Evolutionary conservation across 768 basidiomycete genomes (phyloP).

Genomic region (Termitomyces sp.): DNA sequence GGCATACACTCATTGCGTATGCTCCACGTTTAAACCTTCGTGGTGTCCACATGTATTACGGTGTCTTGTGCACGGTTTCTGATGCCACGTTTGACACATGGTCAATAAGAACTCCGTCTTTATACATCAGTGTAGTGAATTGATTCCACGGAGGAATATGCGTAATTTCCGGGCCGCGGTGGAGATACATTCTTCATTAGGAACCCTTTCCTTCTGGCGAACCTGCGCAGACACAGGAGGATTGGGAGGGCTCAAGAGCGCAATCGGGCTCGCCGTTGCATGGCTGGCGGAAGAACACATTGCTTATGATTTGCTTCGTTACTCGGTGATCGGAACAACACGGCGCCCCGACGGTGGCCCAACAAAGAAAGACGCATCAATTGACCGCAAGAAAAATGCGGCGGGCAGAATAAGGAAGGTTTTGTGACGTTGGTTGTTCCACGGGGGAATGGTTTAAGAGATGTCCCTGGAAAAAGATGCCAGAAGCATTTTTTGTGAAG

Average conservation of each 20-base stretch:
- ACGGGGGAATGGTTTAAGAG: constrained; percentile 25
- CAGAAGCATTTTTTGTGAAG: constrained; percentile 21
- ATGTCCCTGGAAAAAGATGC: constrained; percentile 35
- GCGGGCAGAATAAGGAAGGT: constrained; percentile 1
- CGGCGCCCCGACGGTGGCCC: constrained; percentile 21
- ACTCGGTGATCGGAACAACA: constrained; percentile 31
- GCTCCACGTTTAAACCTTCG: constrained; percentile 20
- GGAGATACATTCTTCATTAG: constrained; percentile 17
- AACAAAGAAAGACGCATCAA: constrained; percentile 20
- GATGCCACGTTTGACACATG: constrained; percentile 30
- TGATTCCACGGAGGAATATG: constrained; percentile 31
- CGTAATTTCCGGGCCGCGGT: constrained; percentile 31
- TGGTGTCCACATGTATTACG: constrained; percentile 27
- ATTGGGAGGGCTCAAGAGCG: neutral
- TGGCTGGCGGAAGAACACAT: neutral
- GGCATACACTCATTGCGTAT: constrained; percentile 4
- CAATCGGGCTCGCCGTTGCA: neutral
- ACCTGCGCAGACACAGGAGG: constrained; percentile 8
- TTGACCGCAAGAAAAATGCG: constrained; percentile 5
- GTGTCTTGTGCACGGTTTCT: constrained; percentile 24
- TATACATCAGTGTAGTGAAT: constrained; percentile 18
- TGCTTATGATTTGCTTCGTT: constrained; percentile 15
- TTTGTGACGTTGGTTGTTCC: constrained; percentile 12
- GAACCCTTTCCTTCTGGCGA: neutral
- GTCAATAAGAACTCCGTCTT: constrained; percentile 23